Evolutionary conservation across 2,329 filamentous ascomycete genomes (phyloP).

Genomic region (Arachnopeziza araneosa): DNA sequence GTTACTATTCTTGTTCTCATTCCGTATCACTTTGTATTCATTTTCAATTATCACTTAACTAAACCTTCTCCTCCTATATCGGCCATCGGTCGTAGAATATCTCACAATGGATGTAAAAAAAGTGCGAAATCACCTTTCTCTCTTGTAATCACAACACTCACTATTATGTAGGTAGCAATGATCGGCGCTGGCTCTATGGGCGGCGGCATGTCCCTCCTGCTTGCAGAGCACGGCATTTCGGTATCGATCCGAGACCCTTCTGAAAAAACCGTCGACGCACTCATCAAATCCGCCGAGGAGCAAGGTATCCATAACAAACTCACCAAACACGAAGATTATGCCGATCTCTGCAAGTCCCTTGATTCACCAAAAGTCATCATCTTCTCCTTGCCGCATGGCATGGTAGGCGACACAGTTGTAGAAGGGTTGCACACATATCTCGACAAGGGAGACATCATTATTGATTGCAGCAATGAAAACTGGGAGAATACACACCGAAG

Average conservation of each 20-base stretch:
- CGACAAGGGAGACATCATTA: constrained; percentile 56
- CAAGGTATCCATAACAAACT: constrained; percentile 26
- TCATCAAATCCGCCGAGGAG: constrained; percentile 32
- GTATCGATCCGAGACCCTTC: constrained; percentile 53
- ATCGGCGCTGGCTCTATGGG: constrained; percentile 56
- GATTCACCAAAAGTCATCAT: constrained; percentile 44
- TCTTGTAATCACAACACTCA: neutral
- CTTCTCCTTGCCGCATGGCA: constrained; percentile 46
- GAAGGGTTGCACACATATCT: constrained; percentile 41
- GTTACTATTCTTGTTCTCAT: neutral
- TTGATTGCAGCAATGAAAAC: constrained; percentile 65
- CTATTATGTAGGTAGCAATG: constrained; percentile 39
- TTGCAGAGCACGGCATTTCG: constrained; percentile 49
- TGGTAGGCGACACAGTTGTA: constrained; percentile 34
- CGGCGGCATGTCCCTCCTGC: constrained; percentile 51
- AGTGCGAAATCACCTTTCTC: neutral
- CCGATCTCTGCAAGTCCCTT: constrained; percentile 43
- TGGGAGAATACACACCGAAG: constrained; percentile 59
- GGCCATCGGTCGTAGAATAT: neutral
- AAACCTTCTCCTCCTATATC: neutral
- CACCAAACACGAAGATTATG: constrained; percentile 38
- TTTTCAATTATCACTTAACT: neutral
- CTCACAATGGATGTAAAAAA: neutral
- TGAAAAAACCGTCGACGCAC: constrained; percentile 35
- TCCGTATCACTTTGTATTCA: neutral